These are phyloP conservation scores for Plectosphaerella sp. DNA, from an alignment of 2,329 filamentous ascomycete species.

Conservation along the genomic window DNA sequence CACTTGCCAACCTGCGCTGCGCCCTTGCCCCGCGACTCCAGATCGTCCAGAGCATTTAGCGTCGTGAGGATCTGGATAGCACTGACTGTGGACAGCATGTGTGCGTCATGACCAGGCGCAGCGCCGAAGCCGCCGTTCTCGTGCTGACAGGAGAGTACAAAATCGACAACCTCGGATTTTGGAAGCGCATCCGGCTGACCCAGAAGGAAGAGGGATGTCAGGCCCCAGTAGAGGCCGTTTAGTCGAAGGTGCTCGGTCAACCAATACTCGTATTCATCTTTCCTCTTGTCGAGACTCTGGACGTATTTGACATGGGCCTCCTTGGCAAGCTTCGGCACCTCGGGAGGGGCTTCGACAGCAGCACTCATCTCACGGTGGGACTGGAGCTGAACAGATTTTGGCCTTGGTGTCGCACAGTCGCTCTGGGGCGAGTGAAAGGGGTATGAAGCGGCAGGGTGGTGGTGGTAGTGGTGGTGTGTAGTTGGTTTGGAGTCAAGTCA, in stretches of 20 bases:
- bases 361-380: conserved; percentile 22
- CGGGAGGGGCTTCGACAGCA: conserved; percentile 26
- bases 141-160: conserved; percentile 92
- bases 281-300: conserved; percentile 83
- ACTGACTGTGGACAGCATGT: conserved; percentile 94
- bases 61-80: conserved; percentile 90
- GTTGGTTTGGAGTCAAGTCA: too few species aligned
- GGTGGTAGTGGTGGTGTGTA: too few species aligned
- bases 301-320: conserved; percentile 83
- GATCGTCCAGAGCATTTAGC: conserved; percentile 76
- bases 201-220: conserved; percentile 83
- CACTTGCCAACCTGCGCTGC: conserved; percentile 74
- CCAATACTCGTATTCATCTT: conserved; percentile 97
- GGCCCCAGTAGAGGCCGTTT: conserved; percentile 94
- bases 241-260: conserved; percentile 93
- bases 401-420: neutral
- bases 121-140: conserved; percentile 89
- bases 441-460: neutral
- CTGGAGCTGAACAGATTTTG: neutral
- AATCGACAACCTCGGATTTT: conserved; percentile 76
- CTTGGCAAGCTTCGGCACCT: conserved; percentile 41
- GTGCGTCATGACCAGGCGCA: conserved; percentile 88
- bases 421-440: neutral
- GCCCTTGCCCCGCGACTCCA: conserved; percentile 67
- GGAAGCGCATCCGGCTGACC: conserved; percentile 77